Evolutionary conservation across 768 basidiomycete species (phyloP), one percentile per base, ranked within the genome.

Genomic region (Termitomyces sp.): DNA sequence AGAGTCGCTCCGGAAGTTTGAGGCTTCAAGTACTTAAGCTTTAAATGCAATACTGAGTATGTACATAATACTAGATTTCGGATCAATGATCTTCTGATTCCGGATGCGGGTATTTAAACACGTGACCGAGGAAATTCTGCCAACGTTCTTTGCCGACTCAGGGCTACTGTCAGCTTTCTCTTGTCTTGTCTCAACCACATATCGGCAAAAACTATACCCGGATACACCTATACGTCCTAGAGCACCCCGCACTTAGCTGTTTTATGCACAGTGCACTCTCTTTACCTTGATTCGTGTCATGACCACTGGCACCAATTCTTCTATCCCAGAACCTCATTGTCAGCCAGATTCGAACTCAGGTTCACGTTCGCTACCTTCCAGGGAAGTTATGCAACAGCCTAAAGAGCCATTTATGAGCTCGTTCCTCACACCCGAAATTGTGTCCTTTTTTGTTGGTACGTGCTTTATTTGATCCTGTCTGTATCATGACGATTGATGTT

Each of bases 381-480:
- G 32, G 36, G 46, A 53, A 8, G 20, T 20, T 31, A 46, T 47
- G 46, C 54, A 57, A 36, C 42, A 62, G 26, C 29, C 50, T 7
- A 59, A 65, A 56, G 59, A 64, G 56, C 32, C 42, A 8, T 44
- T 8, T 5, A 47, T 42, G 41, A 27, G 27, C 41, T 61, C 62
- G 46, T 72, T 69, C 60, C 59, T 72, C 44, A 71, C 70, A 7
- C 76, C 75, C 20, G 72, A 78, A 61, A 70, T 78, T 14, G 65
- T 70, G 12, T 75, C 76, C 12, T 80, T 78, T 65, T 79, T 80
- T 57, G 69, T 78, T 46, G 76, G 77, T 74, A 58, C 44, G 70
- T 62, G 27, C 39, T 53, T 59, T 32, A 50, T 20, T 31, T 20
- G 6, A 32, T 48, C 31, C 39, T 54, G 20, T 41, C 39, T 56